Evolutionary conservation across 2,329 filamentous ascomycete genomes (phyloP).

Genomic region (Penicillium sp.): DNA sequence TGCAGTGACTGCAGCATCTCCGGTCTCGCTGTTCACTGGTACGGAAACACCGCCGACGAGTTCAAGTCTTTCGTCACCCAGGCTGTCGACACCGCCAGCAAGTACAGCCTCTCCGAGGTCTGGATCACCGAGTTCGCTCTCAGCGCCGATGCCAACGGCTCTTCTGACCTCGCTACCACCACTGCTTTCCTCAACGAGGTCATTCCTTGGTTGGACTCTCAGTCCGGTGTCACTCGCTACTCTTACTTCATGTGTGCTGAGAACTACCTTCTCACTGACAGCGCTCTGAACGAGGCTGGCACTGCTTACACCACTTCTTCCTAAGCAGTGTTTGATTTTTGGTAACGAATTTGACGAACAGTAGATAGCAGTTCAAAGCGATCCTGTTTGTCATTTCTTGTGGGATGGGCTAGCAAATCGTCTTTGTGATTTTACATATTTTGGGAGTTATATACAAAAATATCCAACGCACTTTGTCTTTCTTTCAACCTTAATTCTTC

Average conservation of each 20-base stretch:
- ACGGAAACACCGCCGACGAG: conserved; percentile 35
- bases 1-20: conserved; percentile 44
- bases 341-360: background rate
- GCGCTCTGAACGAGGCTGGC: conserved; percentile 31
- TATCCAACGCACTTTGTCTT: conserved; percentile 1
- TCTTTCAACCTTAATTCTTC: background rate
- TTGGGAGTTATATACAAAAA: conserved; percentile 1
- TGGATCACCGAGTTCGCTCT: conserved; percentile 52
- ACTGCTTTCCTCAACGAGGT: conserved; percentile 41
- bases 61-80: conserved; percentile 43
- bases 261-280: conserved; percentile 34
- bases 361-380: background rate
- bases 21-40: conserved; percentile 50
- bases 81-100: conserved; percentile 36
- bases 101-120: conserved; percentile 40
- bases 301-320: conserved; percentile 26
- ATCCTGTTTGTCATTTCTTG: background rate
- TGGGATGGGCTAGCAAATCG: background rate
- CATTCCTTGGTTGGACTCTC: conserved; percentile 42
- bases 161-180: conserved; percentile 24
- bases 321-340: background rate
- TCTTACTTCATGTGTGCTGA: conserved; percentile 45
- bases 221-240: conserved; percentile 43
- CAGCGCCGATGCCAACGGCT: conserved; percentile 28
- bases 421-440: background rate